Percentiles rank a stretch among this genome's conserved stretches.
Evolutionary conservation across 1,284 basidiomycete species (phyloP).

Genomic region (Agaricales sp.): DNA sequence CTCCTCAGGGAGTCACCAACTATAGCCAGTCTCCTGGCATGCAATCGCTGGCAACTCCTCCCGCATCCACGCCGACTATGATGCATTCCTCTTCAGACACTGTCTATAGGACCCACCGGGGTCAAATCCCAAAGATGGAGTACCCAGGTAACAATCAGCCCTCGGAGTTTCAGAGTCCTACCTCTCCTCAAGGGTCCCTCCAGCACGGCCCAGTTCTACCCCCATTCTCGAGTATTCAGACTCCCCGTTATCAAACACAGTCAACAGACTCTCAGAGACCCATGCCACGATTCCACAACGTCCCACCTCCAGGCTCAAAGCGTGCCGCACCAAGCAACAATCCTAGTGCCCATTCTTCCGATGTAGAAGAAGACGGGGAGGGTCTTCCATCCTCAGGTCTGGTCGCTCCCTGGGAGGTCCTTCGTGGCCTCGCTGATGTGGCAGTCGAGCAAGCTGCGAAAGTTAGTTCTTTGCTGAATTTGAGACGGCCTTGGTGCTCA

Average conservation of each 20-base stretch:
- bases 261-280: constrained; percentile 39
- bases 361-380: constrained; percentile 60
- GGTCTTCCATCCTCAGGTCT: constrained; percentile 74
- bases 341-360: constrained; percentile 69
- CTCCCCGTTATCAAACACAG: constrained; percentile 29
- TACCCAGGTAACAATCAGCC: neutral
- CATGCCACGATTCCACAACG: constrained; percentile 27
- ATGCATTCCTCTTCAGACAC: neutral
- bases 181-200: constrained; percentile 9
- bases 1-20: constrained; percentile 49
- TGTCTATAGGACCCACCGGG: constrained; percentile 9
- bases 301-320: constrained; percentile 35
- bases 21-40: constrained; percentile 54
- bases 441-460: constrained; percentile 68
- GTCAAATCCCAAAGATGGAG: neutral
- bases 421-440: constrained; percentile 70
- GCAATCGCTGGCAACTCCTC: constrained; percentile 45
- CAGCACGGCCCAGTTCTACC: constrained; percentile 45
- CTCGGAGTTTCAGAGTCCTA: constrained; percentile 14
- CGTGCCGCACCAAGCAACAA: constrained; percentile 51
- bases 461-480: constrained; percentile 26
- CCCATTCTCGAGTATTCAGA: constrained; percentile 60
- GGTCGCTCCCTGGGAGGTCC: constrained; percentile 75
- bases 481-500: constrained; percentile 1
- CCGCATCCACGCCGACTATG: constrained; percentile 44